These are phyloP conservation scores for Euphorbia peplus DNA, from an alignment of 345 rosid genomes.

Conservation along the genomic window DNA sequence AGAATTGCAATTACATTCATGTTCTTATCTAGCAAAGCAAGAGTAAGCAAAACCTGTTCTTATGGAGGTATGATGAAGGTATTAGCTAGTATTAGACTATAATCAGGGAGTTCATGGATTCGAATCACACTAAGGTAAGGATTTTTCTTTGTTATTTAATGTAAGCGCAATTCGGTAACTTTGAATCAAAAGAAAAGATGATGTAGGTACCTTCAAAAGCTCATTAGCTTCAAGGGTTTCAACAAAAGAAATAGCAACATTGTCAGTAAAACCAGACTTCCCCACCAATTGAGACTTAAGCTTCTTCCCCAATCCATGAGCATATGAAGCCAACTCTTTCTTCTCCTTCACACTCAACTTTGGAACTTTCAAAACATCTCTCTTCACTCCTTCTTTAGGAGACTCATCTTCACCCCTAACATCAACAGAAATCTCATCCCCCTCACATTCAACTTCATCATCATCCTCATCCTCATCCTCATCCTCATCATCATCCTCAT, in stretches of 20 bases:
- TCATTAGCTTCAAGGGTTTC: constrained; percentile 83
- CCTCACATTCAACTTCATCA: not conserved
- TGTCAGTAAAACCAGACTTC: constrained; percentile 75
- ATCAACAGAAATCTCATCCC: not conserved
- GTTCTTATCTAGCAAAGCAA: not conserved
- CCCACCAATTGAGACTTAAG: constrained; percentile 75
- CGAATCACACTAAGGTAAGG: no score
- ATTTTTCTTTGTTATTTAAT: no score
- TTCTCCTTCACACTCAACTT: constrained; percentile 69
- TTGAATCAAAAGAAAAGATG: no score
- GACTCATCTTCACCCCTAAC: not conserved
- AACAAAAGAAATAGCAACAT: constrained; percentile 54
- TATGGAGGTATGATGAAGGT: no score
- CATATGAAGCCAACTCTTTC: constrained; percentile 80
- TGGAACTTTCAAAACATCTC: constrained; percentile 16
- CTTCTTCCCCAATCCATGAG: constrained; percentile 70
- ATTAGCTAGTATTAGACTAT: no score
- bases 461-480: not conserved
- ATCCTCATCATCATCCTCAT: not conserved
- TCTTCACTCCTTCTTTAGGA: not conserved
- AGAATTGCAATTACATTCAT: not conserved
- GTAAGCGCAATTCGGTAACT: no score
- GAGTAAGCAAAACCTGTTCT: not conserved
- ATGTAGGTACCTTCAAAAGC: constrained; percentile 57
- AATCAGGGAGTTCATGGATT: no score